These are phyloP conservation scores for Dimocarpus longan DNA, from an alignment of 345 rosid genomes.

Conservation along the genomic window DNA sequence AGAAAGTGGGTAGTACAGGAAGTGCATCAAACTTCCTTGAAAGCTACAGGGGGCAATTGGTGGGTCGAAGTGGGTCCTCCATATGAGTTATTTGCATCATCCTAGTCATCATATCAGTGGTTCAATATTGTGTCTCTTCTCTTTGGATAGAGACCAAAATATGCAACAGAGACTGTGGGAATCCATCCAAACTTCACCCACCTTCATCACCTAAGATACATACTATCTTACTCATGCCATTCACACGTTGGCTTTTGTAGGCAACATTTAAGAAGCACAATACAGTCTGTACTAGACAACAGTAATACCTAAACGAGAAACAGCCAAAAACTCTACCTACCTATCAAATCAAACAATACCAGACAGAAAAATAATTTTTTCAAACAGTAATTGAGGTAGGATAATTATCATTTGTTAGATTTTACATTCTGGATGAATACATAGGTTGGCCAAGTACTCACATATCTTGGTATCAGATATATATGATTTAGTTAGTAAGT, in stretches of 20 bases:
- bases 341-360: constrained; percentile 13
- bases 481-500: too few species aligned
- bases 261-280: constrained; percentile 15
- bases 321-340: constrained; percentile 27
- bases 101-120: constrained; percentile 11
- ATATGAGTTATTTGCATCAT: constrained; percentile 15
- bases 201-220: constrained; percentile 15
- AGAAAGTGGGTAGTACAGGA: constrained; percentile 12
- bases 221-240: background rate
- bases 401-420: background rate
- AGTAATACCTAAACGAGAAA: constrained; percentile 15
- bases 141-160: constrained; percentile 14
- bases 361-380: background rate
- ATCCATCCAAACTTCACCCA: constrained; percentile 30
- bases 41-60: constrained; percentile 15
- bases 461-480: too few species aligned
- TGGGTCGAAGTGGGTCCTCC: constrained; percentile 26
- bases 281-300: background rate
- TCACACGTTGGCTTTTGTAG: constrained; percentile 1
- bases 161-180: constrained; percentile 29
- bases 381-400: background rate
- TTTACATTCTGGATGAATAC: background rate
- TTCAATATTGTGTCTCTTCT: constrained; percentile 12
- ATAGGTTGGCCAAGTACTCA: background rate
- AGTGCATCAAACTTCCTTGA: constrained; percentile 25